Conservation (phyloP, 1,284 basidiomycete genomes). For the Apiotrichum mycotoxinovorans region DNA sequence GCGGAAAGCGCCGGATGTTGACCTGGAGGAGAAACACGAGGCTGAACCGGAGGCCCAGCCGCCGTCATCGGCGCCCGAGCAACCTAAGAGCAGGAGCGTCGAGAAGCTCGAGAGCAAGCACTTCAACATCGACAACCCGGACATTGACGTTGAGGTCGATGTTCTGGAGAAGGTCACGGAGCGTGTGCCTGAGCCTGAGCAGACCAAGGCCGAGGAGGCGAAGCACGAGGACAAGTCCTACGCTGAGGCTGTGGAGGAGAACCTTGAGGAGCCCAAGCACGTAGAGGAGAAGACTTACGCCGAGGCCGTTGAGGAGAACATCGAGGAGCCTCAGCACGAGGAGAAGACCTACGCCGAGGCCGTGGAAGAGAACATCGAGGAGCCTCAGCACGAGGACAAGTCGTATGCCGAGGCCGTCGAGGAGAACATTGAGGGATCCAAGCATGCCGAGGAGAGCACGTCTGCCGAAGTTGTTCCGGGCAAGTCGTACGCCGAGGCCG, state of each 20-base stretch:
- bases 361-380: not conserved
- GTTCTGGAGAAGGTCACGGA: not conserved
- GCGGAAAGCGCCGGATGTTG: not conserved
- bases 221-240: not conserved
- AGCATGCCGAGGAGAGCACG: not conserved
- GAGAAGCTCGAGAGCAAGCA: not conserved
- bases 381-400: not conserved
- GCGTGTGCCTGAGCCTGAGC: not conserved
- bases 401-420: not conserved
- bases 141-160: not conserved
- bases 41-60: not conserved
- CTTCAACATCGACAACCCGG: too few species aligned
- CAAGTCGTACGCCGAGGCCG: not conserved
- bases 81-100: too few species aligned
- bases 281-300: not conserved
- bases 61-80: too few species aligned
- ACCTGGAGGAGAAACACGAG: not conserved
- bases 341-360: not conserved
- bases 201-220: not conserved
- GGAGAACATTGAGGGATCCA: not conserved
- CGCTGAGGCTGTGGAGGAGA: not conserved
- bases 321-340: too few species aligned
- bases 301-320: not conserved
- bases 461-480: not conserved
- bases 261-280: not conserved